Percentiles rank a stretch among this genome's conserved stretches.
phyloP scores from a whole-genome alignment of 2,329 filamentous ascomycete genomes.

The Aspergillus tanneri region DNA sequence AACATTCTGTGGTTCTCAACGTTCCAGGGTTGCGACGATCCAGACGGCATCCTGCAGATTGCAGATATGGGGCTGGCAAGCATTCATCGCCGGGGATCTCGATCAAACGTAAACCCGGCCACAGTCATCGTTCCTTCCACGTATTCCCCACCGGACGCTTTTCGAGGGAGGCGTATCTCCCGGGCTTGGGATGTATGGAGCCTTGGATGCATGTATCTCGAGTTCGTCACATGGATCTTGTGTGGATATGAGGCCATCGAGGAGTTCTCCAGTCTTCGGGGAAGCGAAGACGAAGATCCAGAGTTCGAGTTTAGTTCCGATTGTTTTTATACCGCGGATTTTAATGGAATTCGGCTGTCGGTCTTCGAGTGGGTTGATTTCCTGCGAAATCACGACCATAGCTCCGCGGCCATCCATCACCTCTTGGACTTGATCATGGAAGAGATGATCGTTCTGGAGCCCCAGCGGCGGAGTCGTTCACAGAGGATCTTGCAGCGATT shows the following conservation, averaged over 20 bases:
- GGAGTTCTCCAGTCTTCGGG: constrained; percentile 6
- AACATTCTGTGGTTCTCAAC: constrained; percentile 36
- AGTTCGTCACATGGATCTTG: constrained; percentile 40
- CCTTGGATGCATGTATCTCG: constrained; percentile 39
- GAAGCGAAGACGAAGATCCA: background rate
- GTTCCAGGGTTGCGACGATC: background rate
- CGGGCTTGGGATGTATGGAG: constrained; percentile 30
- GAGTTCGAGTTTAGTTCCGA: constrained; percentile 1
- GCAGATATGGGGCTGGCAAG: constrained; percentile 37
- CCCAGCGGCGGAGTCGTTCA: background rate
- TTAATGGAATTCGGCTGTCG: constrained; percentile 1
- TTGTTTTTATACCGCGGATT: constrained; percentile 10
- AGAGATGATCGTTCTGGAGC: constrained; percentile 7
- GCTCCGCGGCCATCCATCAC: constrained; percentile 5
- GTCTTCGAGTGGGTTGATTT: constrained; percentile 8
- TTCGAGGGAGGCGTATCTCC: constrained; percentile 20
- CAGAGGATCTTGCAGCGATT: background rate
- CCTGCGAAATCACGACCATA: background rate
- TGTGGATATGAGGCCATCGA: constrained; percentile 18
- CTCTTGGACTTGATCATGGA: constrained; percentile 12
- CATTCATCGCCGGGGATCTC: constrained; percentile 34
- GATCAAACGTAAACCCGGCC: constrained; percentile 25
- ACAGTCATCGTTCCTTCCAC: constrained; percentile 26
- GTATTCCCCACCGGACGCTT: constrained; percentile 42
- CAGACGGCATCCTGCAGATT: constrained; percentile 28